phyloP scores from a whole-genome alignment of 768 basidiomycete species.

The Leccinum truebloodii region DNA sequence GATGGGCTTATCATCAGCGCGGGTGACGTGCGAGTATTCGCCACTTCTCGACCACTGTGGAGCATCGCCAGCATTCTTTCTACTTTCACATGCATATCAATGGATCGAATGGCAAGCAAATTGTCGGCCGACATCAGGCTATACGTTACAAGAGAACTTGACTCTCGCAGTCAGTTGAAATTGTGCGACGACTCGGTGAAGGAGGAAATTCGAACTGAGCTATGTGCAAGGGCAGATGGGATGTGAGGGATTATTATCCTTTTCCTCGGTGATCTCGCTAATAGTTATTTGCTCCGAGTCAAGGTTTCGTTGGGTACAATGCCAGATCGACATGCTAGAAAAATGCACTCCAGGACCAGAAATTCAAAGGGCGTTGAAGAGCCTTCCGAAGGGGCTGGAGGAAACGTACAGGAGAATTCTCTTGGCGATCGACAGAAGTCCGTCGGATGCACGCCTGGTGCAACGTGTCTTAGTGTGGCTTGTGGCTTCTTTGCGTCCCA shows the following conservation, averaged over 20 bases:
- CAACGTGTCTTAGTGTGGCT: too few relatives aligned
- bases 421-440: too few relatives aligned
- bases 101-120: too few relatives aligned
- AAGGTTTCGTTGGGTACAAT: constrained; percentile 21
- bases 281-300: neutral
- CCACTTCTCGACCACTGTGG: too few relatives aligned
- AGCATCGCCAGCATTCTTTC: too few relatives aligned
- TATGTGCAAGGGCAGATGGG: constrained; percentile 19
- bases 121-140: too few relatives aligned
- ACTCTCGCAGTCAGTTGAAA: constrained; percentile 10
- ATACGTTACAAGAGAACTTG: constrained; percentile 16
- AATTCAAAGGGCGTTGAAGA: constrained; percentile 6
- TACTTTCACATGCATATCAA: too few relatives aligned
- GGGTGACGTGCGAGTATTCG: too few relatives aligned
- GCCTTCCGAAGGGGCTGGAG: constrained; percentile 17
- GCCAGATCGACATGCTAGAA: constrained; percentile 16
- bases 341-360: neutral
- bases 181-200: constrained; percentile 3
- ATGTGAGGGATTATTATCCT: constrained; percentile 15
- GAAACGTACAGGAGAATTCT: too few relatives aligned
- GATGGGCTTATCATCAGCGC: too few relatives aligned
- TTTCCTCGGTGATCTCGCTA: neutral
- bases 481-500: too few relatives aligned
- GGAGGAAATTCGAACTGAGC: constrained; percentile 3
- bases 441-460: too few relatives aligned